Base-by-base conservation (phyloP, 1,139 yeast species). In the Meyerozyma athensensis region DNA sequence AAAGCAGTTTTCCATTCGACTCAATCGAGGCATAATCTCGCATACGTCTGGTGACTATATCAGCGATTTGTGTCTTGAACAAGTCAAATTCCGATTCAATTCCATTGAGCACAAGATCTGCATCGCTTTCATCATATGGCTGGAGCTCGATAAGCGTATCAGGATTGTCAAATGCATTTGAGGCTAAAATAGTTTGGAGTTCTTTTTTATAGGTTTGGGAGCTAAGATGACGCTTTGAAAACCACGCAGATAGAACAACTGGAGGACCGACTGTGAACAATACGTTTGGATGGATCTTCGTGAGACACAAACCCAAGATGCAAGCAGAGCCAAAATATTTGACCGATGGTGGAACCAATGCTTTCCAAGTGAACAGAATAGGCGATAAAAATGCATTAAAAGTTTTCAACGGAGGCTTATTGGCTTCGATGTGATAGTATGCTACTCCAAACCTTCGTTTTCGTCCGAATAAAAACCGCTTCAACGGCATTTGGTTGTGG, bases 201-300 rank as follows among this genome's bases (percentile, higher is more conserved):
- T 28, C 20, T 8, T 28, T 16, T 10, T 8, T 16, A 28, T 28
- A 28, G 13, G 20, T 28, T 8, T 14, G 12, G 7, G 24, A 13
- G 23, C 18, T 9, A 12, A 12, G 5, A 4, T 19, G 34, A 20
- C 43, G 30, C 16, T 22, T 28, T n/a, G 31, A 24, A 12, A 39
- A 45, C 36, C 41, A 47, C n/a, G 33, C 37, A 1, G 32, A 39
- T 7, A 40, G 40, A 1, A 39, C 30, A 4, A 34, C 19, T 2
- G 51, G 51, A 12, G 51, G 51, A 2, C 36, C 45, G n/a, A 39
- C 36, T 3, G 51, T 45, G 16, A 44, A 37, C 9, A 46, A 22
- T 10, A 41, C 33, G 38, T 41, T 38, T 7, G 49, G 49, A 20
- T 46, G 46, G 5, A 46, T 26, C 21, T 46, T 42, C n/a, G 42